phyloP scores from a whole-genome alignment of 2,329 filamentous ascomycete genomes.

The Sarocladiaceae sp. region DNA sequence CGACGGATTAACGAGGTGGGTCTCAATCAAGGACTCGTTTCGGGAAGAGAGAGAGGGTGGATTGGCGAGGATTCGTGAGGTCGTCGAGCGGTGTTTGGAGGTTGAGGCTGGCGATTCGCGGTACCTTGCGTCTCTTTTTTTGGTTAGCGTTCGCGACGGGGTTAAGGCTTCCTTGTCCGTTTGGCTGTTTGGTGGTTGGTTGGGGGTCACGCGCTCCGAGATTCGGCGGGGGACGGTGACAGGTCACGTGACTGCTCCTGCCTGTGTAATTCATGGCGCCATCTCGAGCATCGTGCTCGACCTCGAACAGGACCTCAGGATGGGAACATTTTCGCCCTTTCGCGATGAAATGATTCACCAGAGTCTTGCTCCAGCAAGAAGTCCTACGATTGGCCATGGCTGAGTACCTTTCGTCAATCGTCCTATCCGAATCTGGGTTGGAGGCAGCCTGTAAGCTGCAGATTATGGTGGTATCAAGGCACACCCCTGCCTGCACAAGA shows the following conservation, averaged over 20 bases:
- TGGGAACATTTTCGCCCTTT: too few relatives aligned
- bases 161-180: not conserved
- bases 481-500: too few relatives aligned
- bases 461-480: too few relatives aligned
- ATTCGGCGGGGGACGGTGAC: not conserved
- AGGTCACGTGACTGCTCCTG: not conserved
- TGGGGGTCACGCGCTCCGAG: not conserved
- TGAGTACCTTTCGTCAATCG: too few relatives aligned
- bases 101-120: not conserved
- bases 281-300: too few relatives aligned
- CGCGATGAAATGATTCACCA: too few relatives aligned
- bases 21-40: slow-evolving; percentile 7
- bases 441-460: too few relatives aligned
- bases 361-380: too few relatives aligned
- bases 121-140: slow-evolving; percentile 5
- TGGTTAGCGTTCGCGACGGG: slow-evolving; percentile 2
- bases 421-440: too few relatives aligned
- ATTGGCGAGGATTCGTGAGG: not conserved
- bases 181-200: not conserved
- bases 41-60: not conserved
- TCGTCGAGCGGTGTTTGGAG: not conserved
- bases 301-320: too few relatives aligned
- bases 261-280: too few relatives aligned
- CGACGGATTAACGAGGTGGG: not conserved
- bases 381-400: too few relatives aligned